phyloP scores from a whole-genome alignment of 1,284 basidiomycete species.

The Trichosporon sp. region DNA sequence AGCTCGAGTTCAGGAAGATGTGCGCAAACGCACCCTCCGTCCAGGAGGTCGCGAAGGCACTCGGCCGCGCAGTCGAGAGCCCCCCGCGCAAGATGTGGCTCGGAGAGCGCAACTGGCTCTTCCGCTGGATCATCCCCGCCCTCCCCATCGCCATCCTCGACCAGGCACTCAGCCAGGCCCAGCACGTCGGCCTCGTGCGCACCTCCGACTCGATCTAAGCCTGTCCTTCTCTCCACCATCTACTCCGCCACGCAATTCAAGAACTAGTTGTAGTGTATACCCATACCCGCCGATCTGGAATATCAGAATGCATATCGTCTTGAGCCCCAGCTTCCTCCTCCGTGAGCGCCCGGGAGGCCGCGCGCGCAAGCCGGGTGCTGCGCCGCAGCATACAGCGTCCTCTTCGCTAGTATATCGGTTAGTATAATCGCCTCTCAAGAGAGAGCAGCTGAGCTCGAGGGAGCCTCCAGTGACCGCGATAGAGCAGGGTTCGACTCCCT shows the following conservation, averaged over 20 bases:
- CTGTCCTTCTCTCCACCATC: not conserved
- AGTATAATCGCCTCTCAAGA: conserved; percentile 10
- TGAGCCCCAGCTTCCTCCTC: not conserved
- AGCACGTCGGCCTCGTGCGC: not conserved
- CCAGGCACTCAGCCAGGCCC: not conserved
- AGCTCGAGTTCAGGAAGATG: not conserved
- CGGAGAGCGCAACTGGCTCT: not conserved
- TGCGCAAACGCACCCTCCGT: not conserved
- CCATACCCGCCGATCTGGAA: not conserved
- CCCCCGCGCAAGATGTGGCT: not conserved
- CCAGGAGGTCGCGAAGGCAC: not conserved
- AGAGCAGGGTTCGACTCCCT: conserved; percentile 7
- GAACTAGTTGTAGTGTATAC: not conserved
- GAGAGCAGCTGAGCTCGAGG: not conserved
- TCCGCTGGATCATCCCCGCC: not conserved
- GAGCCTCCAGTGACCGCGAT: not conserved
- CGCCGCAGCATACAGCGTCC: not conserved
- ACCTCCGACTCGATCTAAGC: not conserved
- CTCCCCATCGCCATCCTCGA: not conserved
- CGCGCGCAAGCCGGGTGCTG: not conserved
- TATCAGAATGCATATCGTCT: not conserved
- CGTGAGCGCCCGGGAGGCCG: not conserved
- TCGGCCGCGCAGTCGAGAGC: not conserved
- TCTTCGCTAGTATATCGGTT: conserved; percentile 11
- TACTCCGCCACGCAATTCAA: too few relatives aligned